phyloP scores from a whole-genome alignment of 441 rosid species.

The Adansonia rubrostipa region DNA sequence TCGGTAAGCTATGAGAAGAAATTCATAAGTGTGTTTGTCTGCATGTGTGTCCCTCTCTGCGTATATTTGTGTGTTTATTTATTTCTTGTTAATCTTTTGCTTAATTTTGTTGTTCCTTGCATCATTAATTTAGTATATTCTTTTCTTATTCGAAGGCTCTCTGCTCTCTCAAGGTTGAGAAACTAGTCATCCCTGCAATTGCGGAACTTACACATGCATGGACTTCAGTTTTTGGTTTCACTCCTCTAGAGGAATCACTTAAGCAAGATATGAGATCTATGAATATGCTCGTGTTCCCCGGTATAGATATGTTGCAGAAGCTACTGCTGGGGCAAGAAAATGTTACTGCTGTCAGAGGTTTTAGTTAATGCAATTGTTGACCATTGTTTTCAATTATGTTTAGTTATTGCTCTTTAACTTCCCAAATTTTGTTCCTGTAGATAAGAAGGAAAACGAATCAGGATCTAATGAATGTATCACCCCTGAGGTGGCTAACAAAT shows the following conservation, averaged over 20 bases:
- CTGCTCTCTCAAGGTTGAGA: constrained; percentile 72
- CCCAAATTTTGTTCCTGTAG: constrained; percentile 28
- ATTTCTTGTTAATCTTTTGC: background rate
- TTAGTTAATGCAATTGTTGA: constrained; percentile 16
- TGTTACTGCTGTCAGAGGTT: constrained; percentile 39
- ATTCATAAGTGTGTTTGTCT: too few species aligned
- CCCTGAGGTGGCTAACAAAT: constrained; percentile 40
- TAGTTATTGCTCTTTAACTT: background rate
- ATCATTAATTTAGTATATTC: constrained; percentile 23
- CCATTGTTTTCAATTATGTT: constrained; percentile 11
- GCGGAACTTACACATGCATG: constrained; percentile 87
- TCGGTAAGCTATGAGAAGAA: constrained; percentile 50
- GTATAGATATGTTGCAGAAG: constrained; percentile 90
- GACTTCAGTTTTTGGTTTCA: constrained; percentile 90
- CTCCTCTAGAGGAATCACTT: constrained; percentile 55
- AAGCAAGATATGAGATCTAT: constrained; percentile 73
- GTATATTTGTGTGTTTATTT: constrained; percentile 9
- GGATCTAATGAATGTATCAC: constrained; percentile 26
- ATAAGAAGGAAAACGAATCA: constrained; percentile 31
- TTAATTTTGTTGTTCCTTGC: constrained; percentile 11
- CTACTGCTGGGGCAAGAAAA: constrained; percentile 52
- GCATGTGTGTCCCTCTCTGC: background rate
- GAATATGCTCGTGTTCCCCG: constrained; percentile 90
- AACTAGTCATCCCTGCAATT: constrained; percentile 88
- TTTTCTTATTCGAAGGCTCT: constrained; percentile 59